phyloP scores from a whole-genome alignment of 352 stramenopile species.

The Phytopythium boreale region DNA sequence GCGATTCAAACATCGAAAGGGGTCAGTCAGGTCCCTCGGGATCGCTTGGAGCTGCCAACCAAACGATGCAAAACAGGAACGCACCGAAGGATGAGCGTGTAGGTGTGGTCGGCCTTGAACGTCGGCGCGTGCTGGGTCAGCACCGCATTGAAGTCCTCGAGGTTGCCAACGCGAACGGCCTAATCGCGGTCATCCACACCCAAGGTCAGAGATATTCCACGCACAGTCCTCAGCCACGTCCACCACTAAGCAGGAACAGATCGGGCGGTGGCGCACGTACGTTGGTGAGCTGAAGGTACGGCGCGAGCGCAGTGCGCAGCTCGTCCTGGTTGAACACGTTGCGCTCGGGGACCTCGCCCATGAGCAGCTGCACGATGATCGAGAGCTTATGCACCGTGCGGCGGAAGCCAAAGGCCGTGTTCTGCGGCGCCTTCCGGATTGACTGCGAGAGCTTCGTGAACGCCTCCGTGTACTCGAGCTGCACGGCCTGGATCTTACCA shows the following conservation, averaged over 20 bases:
- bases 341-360: slow-evolving; percentile 97
- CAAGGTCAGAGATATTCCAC: neutral
- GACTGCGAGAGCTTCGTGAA: slow-evolving; percentile 96
- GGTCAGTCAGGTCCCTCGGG: slow-evolving; percentile 5
- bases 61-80: too few species aligned
- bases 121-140: slow-evolving; percentile 80
- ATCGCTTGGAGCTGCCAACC: neutral
- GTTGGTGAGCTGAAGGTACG: slow-evolving; percentile 96
- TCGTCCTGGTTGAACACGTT: slow-evolving; percentile 92
- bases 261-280: slow-evolving; percentile 25
- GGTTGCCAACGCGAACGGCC: slow-evolving; percentile 94
- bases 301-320: slow-evolving; percentile 85
- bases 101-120: slow-evolving; percentile 94
- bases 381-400: slow-evolving; percentile 95
- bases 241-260: neutral
- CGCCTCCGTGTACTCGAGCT: slow-evolving; percentile 97
- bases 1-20: neutral
- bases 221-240: neutral
- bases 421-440: slow-evolving; percentile 95
- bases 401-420: slow-evolving; percentile 96
- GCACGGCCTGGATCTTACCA: slow-evolving; percentile 94
- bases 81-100: slow-evolving; percentile 94
- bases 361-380: slow-evolving; percentile 97
- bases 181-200: slow-evolving; percentile 23
- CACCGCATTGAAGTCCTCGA: slow-evolving; percentile 94